A percentile compares a stretch with the other conserved stretches of the same genome.
Conservation (phyloP, 176 grass and related monocot genomes). For the Olyra latifolia region DNA sequence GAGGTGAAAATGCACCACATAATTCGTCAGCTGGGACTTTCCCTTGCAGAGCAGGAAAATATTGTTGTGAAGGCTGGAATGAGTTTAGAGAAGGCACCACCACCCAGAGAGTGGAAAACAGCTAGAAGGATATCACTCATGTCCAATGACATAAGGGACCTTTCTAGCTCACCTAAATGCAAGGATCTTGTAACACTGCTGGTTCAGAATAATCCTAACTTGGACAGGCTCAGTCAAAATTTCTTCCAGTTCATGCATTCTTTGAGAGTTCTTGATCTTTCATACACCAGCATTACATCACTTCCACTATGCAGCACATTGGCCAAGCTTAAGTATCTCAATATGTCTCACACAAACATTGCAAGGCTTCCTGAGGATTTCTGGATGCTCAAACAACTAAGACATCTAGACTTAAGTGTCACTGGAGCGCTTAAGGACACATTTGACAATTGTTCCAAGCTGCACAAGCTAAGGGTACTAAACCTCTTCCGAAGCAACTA, state of each 20-base stretch:
- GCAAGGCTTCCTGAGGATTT: conserved; percentile 46
- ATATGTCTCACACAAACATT: conserved; percentile 55
- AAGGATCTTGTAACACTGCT: conserved; percentile 55
- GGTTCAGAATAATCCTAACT: conserved; percentile 54
- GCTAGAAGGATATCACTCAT: conserved; percentile 58
- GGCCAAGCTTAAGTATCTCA: conserved; percentile 45
- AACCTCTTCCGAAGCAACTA: conserved; percentile 64
- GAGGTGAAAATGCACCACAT: conserved; percentile 64
- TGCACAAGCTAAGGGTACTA: conserved; percentile 53
- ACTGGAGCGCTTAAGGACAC: conserved; percentile 45
- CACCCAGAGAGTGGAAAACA: conserved; percentile 25
- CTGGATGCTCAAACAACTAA: conserved; percentile 46
- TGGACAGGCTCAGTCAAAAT: conserved; percentile 30
- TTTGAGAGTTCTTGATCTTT: conserved; percentile 71
- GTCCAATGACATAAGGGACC: conserved; percentile 46
- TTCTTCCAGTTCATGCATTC: conserved; percentile 52
- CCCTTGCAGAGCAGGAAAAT: conserved; percentile 5
- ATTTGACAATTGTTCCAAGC: conserved; percentile 54
- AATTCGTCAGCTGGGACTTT: conserved; percentile 41
- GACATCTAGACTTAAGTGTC: conserved; percentile 53
- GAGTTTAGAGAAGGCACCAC: conserved; percentile 39
- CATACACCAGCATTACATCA: conserved; percentile 46
- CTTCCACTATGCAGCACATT: conserved; percentile 50
- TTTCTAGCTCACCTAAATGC: conserved; percentile 41
- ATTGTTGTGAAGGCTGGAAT: conserved; percentile 44